A percentile compares a stretch with the other conserved stretches of the same genome.
phyloP scores from a whole-genome alignment of 2,329 filamentous ascomycete genomes.

The Pochonia chlamydosporia region DNA sequence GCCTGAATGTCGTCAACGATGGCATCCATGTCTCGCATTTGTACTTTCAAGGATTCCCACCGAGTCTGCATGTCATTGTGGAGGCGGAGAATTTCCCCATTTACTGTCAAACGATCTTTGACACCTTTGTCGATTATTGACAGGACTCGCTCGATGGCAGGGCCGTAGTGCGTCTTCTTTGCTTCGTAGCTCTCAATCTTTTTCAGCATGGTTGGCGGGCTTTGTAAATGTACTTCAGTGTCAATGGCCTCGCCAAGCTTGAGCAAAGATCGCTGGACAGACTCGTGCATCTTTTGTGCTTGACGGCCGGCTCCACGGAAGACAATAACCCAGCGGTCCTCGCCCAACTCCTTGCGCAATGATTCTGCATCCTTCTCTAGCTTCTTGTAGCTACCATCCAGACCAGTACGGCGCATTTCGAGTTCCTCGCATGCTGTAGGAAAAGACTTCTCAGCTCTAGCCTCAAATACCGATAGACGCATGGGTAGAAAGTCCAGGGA shows the following conservation, averaged over 20 bases:
- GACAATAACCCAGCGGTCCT: constrained; percentile 93
- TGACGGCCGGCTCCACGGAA: constrained; percentile 90
- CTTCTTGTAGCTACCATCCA: constrained; percentile 84
- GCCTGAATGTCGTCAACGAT: constrained; percentile 66
- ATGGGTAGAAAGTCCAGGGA: constrained; percentile 95
- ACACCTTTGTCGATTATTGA: constrained; percentile 95
- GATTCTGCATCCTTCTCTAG: constrained; percentile 88
- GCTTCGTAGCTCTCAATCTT: constrained; percentile 91
- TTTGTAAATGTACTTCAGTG: constrained; percentile 65
- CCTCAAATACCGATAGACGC: constrained; percentile 81
- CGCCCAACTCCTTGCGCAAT: constrained; percentile 81
- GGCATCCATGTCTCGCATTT: constrained; percentile 72
- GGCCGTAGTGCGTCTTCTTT: constrained; percentile 90
- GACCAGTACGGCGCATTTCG: constrained; percentile 62
- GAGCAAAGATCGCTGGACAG: constrained; percentile 77
- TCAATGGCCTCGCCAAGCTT: constrained; percentile 81
- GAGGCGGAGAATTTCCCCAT: constrained; percentile 86
- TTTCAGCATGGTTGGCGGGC: constrained; percentile 64
- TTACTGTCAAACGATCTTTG: constrained; percentile 89
- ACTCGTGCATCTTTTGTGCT: constrained; percentile 95
- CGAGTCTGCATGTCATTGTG: constrained; percentile 80
- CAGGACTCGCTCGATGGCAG: constrained; percentile 85
- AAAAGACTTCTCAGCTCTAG: constrained; percentile 70
- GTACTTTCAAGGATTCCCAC: constrained; percentile 69
- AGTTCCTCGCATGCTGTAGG: constrained; percentile 89